These are phyloP conservation scores for Cladosporium velox DNA, from an alignment of 2,329 filamentous ascomycete genomes.

Conservation along the genomic window DNA sequence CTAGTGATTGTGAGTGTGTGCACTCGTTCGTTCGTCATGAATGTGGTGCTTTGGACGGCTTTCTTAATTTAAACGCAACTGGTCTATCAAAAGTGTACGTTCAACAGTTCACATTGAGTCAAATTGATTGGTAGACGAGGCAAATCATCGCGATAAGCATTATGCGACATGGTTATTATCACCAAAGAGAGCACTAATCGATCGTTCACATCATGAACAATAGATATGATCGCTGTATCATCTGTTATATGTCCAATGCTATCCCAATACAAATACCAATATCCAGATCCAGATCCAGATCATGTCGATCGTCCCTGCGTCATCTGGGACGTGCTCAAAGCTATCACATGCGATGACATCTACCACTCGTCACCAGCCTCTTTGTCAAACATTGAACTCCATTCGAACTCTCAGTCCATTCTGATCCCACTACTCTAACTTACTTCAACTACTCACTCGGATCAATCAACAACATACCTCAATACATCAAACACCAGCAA, in stretches of 20 bases:
- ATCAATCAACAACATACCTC: neutral
- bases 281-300: neutral
- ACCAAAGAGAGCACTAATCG: neutral
- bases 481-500: neutral
- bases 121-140: neutral
- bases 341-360: conserved; percentile 17
- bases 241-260: neutral
- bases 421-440: neutral
- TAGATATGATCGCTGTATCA: neutral
- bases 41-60: neutral
- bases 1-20: neutral
- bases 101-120: neutral
- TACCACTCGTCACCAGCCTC: conserved; percentile 14
- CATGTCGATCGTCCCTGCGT: conserved; percentile 14
- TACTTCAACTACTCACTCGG: neutral
- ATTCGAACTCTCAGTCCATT: neutral
- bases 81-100: neutral
- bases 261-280: neutral
- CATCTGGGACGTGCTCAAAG: conserved; percentile 16
- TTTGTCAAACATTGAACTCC: conserved; percentile 5
- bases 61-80: neutral
- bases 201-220: neutral
- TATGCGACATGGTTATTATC: neutral
- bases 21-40: neutral
- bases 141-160: neutral